Evolutionary conservation across 306 rosid species (phyloP), one percentile per base, ranked within the genome.

Genomic region (Myrica gale): DNA sequence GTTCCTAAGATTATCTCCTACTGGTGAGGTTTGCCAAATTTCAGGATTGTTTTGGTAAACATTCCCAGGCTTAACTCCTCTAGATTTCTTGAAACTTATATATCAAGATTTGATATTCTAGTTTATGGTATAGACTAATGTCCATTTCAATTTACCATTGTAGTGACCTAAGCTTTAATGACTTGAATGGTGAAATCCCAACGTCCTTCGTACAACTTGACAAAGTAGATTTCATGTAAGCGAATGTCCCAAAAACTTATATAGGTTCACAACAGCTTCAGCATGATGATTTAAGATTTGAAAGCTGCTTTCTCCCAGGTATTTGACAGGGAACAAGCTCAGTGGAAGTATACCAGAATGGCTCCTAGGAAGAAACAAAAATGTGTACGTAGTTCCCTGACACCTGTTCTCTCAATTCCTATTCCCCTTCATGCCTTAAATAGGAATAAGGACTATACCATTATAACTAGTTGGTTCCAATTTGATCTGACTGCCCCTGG

Each of bases 151-250:
- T 68, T 55, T 62, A 19, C 74, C 79, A 23, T 45, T 88, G 79
- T 15, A 94, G 98, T 72, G 98, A 94, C 85, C 90, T 94, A 77
- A 92, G 95, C 83, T 94, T 81, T 80, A 94, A 94, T 74, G 72
- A 75, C 65, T 85, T 94, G 86, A 89, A 81, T 65, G 97, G 98
- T 26, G 76, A 82, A 84, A 84, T 94, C 77, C 98, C 97, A 19
- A 74, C 37, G 19, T 81, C 95, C 75, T 94, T 94, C 56, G 46
- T 3, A 20, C 77, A 71, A 32, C 89, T 90, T 60, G 72, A 76
- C 42, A 88, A 78, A 84, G 84, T 85, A 58, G 92, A 92, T 72
- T 83, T 70, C 90, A 86, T 90, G 98, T 92, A 79, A 82, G 93
- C 71, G 69, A 74, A 80, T 55, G 9, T 65, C 47, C 16, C 75